Conservation (phyloP, 2,329 filamentous ascomycete genomes). For the Simplicillium aogashimaense region DNA sequence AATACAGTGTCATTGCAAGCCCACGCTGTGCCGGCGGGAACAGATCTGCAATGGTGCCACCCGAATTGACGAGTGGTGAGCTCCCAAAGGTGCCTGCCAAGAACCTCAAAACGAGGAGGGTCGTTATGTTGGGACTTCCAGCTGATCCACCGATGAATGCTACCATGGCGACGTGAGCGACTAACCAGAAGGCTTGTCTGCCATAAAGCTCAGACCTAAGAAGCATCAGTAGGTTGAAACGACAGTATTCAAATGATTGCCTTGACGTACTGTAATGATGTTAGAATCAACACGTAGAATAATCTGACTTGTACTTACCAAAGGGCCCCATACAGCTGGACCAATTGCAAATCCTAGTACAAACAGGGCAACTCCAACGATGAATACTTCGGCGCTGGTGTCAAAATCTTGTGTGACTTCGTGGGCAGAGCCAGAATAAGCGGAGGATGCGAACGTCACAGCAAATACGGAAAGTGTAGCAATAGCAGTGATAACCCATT, state of each 20-base stretch:
- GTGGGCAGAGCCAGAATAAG: not conserved
- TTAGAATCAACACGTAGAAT: too few relatives aligned
- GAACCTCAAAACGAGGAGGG: slow-evolving; percentile 51
- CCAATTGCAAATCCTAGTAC: slow-evolving; percentile 47
- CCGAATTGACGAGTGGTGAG: slow-evolving; percentile 44
- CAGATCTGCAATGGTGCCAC: slow-evolving; percentile 48
- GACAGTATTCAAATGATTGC: too few relatives aligned
- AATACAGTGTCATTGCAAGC: slow-evolving; percentile 43
- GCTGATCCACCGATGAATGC: slow-evolving; percentile 46
- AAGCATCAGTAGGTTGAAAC: too few relatives aligned
- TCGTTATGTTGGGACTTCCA: slow-evolving; percentile 39
- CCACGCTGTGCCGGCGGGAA: slow-evolving; percentile 39
- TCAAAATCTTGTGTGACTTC: slow-evolving; percentile 61
- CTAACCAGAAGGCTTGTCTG: slow-evolving; percentile 40
- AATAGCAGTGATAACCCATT: not conserved
- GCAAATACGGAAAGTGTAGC: not conserved
- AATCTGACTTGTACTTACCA: too few relatives aligned
- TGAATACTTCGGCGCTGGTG: slow-evolving; percentile 58
- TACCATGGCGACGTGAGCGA: slow-evolving; percentile 39
- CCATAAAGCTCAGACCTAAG: slow-evolving; percentile 51
- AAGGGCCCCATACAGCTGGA: slow-evolving; percentile 49
- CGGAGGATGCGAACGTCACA: not conserved
- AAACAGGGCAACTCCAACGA: slow-evolving; percentile 53
- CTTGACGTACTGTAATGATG: too few relatives aligned
- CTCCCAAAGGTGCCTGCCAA: slow-evolving; percentile 47